Conservation (phyloP, 2,329 filamentous ascomycete genomes). For the Alternaria postmessia region DNA sequence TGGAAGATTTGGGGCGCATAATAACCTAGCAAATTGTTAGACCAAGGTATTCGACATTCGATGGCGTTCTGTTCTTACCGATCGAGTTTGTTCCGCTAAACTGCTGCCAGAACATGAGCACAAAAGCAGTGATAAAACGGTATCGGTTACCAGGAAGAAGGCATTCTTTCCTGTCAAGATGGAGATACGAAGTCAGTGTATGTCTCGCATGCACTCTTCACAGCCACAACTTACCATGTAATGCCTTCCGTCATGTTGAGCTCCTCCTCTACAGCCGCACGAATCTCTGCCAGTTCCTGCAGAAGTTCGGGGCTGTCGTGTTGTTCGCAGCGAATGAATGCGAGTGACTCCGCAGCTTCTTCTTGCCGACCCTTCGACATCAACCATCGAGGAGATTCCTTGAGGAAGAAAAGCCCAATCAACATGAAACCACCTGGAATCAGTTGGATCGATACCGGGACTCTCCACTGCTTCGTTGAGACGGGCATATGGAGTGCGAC, state of each 20-base stretch:
- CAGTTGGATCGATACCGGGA: slow-evolving; percentile 69
- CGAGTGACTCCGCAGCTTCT: slow-evolving; percentile 67
- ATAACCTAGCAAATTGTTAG: slow-evolving; percentile 59
- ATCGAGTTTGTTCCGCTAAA: slow-evolving; percentile 77
- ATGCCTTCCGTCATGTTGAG: slow-evolving; percentile 67
- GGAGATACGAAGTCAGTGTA: no score
- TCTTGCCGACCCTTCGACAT: slow-evolving; percentile 53
- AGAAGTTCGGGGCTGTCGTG: slow-evolving; percentile 54
- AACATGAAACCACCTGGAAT: slow-evolving; percentile 70
- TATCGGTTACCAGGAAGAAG: slow-evolving; percentile 66
- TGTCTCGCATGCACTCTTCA: no score
- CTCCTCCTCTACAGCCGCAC: slow-evolving; percentile 71
- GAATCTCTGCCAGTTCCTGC: slow-evolving; percentile 70
- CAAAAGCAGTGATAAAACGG: slow-evolving; percentile 73
- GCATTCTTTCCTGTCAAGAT: slow-evolving; percentile 38
- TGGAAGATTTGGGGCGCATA: slow-evolving; percentile 77
- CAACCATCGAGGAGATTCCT: slow-evolving; percentile 57
- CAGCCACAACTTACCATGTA: slow-evolving; percentile 8
- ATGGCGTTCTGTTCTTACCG: slow-evolving; percentile 34
- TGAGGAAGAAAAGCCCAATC: slow-evolving; percentile 54
- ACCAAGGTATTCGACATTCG: background rate
- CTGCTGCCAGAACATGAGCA: slow-evolving; percentile 83
- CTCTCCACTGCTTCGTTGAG: slow-evolving; percentile 56
- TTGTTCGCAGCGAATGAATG: slow-evolving; percentile 14
- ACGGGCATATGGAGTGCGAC: slow-evolving; percentile 54